Base-by-base conservation (phyloP, 78 protist species). In the Guillardia theta region DNA sequence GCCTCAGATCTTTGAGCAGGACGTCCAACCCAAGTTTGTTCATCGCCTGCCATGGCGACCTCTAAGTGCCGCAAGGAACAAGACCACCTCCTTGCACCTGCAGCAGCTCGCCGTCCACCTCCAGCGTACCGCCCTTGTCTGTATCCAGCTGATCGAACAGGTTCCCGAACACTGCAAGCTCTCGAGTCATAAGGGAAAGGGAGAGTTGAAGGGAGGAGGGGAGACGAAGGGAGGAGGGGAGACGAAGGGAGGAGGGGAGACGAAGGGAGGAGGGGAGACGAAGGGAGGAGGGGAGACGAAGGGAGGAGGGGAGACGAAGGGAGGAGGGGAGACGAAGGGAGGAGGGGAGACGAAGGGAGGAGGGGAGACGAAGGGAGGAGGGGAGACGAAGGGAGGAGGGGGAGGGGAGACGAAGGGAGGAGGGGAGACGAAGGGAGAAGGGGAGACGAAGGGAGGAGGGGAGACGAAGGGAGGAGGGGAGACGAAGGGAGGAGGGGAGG, bases 71-170 rank as follows among this genome's bases (percentile, higher is more conserved):
- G n/a, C n/a, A n/a, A n/a, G n/a, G n/a, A n/a, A n/a, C n/a, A n/a
- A n/a, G n/a, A n/a, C n/a, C n/a, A n/a, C n/a, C n/a, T n/a, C n/a
- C n/a, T n/a, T n/a, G n/a, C n/a, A n/a, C n/a, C 22, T 33, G 83
- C 33, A 70, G 83, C 6, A 70, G 83, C 83, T 70, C 83, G 41
- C 83, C 83, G 22, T 70, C 83, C 8, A 70, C 41, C 4, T 70
- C 83, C n/a, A 70, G 83, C 27, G 83, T 70, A 12, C 83, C 83
- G n/a, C 83, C 83, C 4, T 70, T 70, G 83, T 70, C 83, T 1
- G 83, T 33, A 24, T 70, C 83, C 9, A 70, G 83, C 1, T 24
- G 33, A 70, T 70, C 83, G 36, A 70, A 70, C 9, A 70, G 45
- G 36, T 70, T 70, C 1, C 45, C 83, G 8, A 70, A 70, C 41